Percentiles rank a stretch among this genome's conserved stretches.
Conservation (phyloP, 768 basidiomycete genomes). For the Tylopilus subfusipes region DNA sequence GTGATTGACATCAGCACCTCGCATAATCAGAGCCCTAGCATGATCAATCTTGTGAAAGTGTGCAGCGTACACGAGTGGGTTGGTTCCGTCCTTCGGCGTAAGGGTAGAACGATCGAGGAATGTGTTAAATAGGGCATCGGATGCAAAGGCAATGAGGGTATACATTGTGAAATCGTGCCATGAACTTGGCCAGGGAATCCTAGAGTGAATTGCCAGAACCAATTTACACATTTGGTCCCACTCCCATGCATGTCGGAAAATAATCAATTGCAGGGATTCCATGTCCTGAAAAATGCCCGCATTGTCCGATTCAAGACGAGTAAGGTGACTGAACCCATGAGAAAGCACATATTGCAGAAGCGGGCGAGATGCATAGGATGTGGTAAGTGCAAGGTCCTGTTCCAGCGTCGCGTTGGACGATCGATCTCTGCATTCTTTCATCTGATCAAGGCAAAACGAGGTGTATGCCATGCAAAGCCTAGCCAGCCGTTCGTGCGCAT, state of each 20-base stretch:
- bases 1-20: background rate
- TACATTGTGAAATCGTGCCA: slow-evolving; percentile 4
- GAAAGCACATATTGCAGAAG: slow-evolving; percentile 13
- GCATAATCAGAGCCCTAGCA: too few relatives aligned
- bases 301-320: background rate
- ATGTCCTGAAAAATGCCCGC: slow-evolving; percentile 1
- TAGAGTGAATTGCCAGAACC: background rate
- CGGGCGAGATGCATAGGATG: background rate
- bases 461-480: slow-evolving; percentile 12
- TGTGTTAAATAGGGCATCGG: background rate
- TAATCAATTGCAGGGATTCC: background rate
- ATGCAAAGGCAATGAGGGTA: slow-evolving; percentile 4
- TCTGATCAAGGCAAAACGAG: slow-evolving; percentile 2
- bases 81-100: background rate
- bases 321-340: slow-evolving; percentile 6
- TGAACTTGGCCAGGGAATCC: slow-evolving; percentile 1
- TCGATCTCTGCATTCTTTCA: background rate
- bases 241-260: background rate
- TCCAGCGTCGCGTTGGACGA: background rate
- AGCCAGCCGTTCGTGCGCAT: slow-evolving; percentile 4
- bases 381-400: background rate
- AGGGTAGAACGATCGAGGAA: background rate
- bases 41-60: slow-evolving; percentile 4
- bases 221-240: slow-evolving; percentile 6
- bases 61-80: slow-evolving; percentile 12